Conservation (phyloP, 768 basidiomycete genomes). For the Botryobasidium botryosum region DNA sequence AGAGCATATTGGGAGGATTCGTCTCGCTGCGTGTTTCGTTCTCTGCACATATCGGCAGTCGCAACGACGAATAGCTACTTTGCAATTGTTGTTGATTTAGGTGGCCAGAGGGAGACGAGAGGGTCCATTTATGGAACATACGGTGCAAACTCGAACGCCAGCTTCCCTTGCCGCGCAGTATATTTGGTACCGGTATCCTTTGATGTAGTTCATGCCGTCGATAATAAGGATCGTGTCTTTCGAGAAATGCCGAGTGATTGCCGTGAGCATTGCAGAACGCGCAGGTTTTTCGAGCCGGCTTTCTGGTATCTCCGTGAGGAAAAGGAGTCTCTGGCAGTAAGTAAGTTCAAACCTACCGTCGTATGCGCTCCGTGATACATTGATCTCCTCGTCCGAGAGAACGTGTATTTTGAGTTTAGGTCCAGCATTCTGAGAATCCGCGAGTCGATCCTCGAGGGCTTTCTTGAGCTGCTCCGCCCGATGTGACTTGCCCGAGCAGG, state of each 20-base stretch:
- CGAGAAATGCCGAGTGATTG: slow-evolving; percentile 58
- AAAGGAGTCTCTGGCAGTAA: slow-evolving; percentile 1
- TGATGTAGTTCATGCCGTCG: slow-evolving; percentile 93
- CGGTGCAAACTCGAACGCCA: slow-evolving; percentile 73
- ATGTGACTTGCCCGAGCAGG: slow-evolving; percentile 72
- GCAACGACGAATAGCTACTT: slow-evolving; percentile 59
- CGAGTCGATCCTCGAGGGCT: slow-evolving; percentile 37
- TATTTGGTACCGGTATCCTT: slow-evolving; percentile 95
- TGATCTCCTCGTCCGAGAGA: slow-evolving; percentile 59
- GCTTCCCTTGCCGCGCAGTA: slow-evolving; percentile 89
- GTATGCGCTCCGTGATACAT: slow-evolving; percentile 48
- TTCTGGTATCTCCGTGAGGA: slow-evolving; percentile 27
- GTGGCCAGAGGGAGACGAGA: neutral
- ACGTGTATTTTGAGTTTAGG: slow-evolving; percentile 29
- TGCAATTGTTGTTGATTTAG: neutral
- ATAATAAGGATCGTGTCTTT: slow-evolving; percentile 68
- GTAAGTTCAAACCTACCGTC: slow-evolving; percentile 34
- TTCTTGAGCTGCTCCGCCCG: slow-evolving; percentile 46
- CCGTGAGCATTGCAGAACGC: slow-evolving; percentile 65
- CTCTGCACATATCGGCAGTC: slow-evolving; percentile 52
- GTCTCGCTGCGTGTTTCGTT: slow-evolving; percentile 48
- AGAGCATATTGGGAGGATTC: slow-evolving; percentile 37
- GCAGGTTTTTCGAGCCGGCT: slow-evolving; percentile 77
- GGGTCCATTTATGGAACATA: slow-evolving; percentile 26
- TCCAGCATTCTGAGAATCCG: slow-evolving; percentile 34